Evolutionary conservation across 257 asterid species (phyloP).

Genomic region (Solanum dulcamara): DNA sequence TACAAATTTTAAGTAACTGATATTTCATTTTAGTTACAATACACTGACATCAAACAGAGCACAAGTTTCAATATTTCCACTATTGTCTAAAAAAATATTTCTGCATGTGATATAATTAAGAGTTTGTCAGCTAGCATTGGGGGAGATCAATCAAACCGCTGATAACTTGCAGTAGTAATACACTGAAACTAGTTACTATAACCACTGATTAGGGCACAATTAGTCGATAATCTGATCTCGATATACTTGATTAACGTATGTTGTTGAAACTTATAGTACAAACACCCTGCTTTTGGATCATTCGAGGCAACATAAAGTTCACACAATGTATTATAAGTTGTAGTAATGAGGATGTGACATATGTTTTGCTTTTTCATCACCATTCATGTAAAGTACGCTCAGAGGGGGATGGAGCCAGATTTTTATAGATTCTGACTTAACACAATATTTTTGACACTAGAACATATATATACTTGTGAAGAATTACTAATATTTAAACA

Average conservation of each 20-base stretch:
- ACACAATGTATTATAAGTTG: neutral
- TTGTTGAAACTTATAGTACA: neutral
- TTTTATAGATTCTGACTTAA: neutral
- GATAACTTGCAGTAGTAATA: neutral
- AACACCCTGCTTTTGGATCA: neutral
- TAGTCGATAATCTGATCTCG: too few species aligned
- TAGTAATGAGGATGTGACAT: neutral
- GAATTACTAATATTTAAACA: neutral
- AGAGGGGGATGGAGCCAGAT: neutral
- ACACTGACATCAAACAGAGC: too few species aligned
- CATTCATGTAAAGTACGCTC: neutral
- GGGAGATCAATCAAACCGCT: neutral
- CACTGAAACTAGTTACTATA: neutral
- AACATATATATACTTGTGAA: neutral
- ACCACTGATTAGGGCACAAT: neutral
- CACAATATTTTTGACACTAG: neutral
- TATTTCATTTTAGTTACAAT: too few species aligned
- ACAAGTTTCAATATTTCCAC: neutral
- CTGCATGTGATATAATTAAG: neutral
- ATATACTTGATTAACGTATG: too few species aligned
- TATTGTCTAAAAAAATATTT: neutral
- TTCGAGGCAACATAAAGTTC: neutral
- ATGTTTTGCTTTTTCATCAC: neutral
- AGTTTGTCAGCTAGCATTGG: neutral
- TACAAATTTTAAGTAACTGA: too few species aligned